Evolutionary conservation across 495 filamentous ascomycete species (phyloP).

Genomic region (Xanthoparmelia taractica): DNA sequence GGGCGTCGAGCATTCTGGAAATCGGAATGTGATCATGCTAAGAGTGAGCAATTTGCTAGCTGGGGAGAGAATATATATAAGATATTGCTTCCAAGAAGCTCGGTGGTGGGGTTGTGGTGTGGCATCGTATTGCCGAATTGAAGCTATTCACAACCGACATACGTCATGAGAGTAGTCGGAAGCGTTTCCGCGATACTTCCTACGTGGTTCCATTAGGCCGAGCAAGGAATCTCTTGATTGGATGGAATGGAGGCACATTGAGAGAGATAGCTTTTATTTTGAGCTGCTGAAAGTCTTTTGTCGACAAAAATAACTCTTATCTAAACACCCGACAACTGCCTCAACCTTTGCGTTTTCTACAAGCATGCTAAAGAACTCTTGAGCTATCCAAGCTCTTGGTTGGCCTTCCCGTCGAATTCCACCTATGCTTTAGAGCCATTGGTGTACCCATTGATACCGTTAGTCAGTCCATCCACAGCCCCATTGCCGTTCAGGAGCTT

Average conservation of each 20-base stretch:
- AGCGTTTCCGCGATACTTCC: neutral
- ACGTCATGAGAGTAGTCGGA: neutral
- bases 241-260: neutral
- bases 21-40: neutral
- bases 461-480: slow-evolving; percentile 21
- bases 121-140: neutral
- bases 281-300: neutral
- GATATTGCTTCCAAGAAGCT: no score
- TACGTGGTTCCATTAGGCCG: neutral
- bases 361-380: neutral
- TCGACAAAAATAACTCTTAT: neutral
- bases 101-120: neutral
- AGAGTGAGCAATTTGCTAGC: neutral
- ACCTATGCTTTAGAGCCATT: slow-evolving; percentile 25
- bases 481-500: slow-evolving; percentile 24
- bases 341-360: neutral
- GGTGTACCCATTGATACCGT: slow-evolving; percentile 27
- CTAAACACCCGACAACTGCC: neutral
- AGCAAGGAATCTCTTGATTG: neutral
- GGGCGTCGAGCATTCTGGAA: slow-evolving; percentile 22
- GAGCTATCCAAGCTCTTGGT: neutral
- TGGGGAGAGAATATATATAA: neutral
- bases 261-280: neutral
- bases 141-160: neutral
- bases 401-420: no score